Evolutionary conservation across 2,329 filamentous ascomycete species (phyloP), one percentile per base, ranked within the genome.

Genomic region (Alternaria longipes): DNA sequence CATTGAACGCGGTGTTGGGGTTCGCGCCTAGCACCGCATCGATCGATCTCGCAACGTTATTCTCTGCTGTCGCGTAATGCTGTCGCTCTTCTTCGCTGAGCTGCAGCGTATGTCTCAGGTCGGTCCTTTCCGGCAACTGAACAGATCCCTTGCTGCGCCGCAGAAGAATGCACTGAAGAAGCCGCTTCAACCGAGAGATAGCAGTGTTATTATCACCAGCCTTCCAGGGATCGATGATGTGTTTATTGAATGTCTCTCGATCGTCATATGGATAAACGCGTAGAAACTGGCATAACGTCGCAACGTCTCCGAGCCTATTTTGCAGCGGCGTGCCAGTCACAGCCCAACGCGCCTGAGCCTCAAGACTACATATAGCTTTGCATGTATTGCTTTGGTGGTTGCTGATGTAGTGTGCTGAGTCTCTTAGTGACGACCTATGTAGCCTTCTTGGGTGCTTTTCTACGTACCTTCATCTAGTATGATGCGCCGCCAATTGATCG

Each of bases 301-400:
- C 49, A 1, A 72, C 57, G 44, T 73, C 71, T 3, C 34, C 44
- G 0, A 73, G 62, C 3, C 38, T 45, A 14, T 70, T 73, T 30
- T 73, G 71, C 3, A 71, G 46, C 3, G 69, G 69, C 0, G 84
- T 86, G 1, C 84, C 84, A 0, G 83, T 84, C 1, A 86, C 74
- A 62, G 84, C 86, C 85, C 85, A 86, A n/a, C 84, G 76, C 0
- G 77, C 79, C 2, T 74, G 73, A 0, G 84, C 79, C 0, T 67
- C 53, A 0, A 87, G 74, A 1, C 76, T 70, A 32, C 76, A 82
- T 0, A 81, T 68, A 1, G 62, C 55, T 8, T 53, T 45, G 9
- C 52, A 54, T 16, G 53, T 65, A 16, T 38, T 22, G 1, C 51
- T 63, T 9, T 47, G 50, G 20, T 56, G 51, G 81, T 81, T 52